Conservation (phyloP, 805 yeast species). For the Cyberlindnera mrakii region DNA sequence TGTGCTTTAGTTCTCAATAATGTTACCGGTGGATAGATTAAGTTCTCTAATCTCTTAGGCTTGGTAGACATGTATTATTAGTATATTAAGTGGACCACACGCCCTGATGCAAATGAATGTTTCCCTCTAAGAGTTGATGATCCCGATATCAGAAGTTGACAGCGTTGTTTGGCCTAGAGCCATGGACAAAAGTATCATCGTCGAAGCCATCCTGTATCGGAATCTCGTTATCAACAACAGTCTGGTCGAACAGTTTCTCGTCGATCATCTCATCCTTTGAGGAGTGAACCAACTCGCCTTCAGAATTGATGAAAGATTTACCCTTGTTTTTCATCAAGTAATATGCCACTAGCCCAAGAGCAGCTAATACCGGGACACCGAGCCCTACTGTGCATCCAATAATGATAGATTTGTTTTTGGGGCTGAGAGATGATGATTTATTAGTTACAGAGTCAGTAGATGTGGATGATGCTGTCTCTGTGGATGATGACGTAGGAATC, state of each 20-base stretch:
- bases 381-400: conserved; percentile 31
- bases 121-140: background rate
- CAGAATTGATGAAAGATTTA: conserved; percentile 20
- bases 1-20: too few relatives aligned
- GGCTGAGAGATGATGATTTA: conserved; percentile 35
- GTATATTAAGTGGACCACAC: too few relatives aligned
- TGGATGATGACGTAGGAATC: background rate
- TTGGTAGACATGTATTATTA: too few relatives aligned
- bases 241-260: conserved; percentile 22
- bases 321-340: conserved; percentile 10
- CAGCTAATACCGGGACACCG: conserved; percentile 9
- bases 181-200: conserved; percentile 16
- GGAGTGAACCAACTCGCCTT: conserved; percentile 21
- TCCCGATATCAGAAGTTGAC: background rate
- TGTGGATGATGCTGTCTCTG: conserved; percentile 20
- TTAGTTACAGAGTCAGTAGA: conserved; percentile 23
- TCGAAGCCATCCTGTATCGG: conserved; percentile 7
- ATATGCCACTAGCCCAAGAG: conserved; percentile 2
- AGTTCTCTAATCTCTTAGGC: too few relatives aligned
- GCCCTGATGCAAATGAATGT: too few relatives aligned
- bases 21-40: too few relatives aligned
- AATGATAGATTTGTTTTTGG: conserved; percentile 43
- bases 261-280: conserved; percentile 23
- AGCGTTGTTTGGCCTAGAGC: background rate
- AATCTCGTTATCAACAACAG: conserved; percentile 12